Conservation (phyloP, 2,329 filamentous ascomycete species). For the Pseudogymnoascus sp. region DNA sequence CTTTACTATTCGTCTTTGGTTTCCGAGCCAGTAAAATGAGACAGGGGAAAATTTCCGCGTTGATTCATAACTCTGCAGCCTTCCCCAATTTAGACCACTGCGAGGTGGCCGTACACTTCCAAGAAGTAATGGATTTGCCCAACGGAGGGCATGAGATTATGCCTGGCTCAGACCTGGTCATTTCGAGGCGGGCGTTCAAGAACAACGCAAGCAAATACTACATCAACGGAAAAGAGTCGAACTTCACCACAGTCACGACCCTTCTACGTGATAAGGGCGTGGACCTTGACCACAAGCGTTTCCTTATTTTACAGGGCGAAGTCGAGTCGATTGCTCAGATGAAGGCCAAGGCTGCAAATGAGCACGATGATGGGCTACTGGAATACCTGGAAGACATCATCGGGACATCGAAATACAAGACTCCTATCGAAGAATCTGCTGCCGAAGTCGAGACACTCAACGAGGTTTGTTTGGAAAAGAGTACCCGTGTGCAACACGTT, state of each 20-base stretch:
- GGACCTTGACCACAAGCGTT: slow-evolving; percentile 95
- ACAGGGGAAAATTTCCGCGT: slow-evolving; percentile 93
- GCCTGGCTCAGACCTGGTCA: slow-evolving; percentile 74
- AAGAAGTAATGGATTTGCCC: slow-evolving; percentile 85
- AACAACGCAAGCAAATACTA: slow-evolving; percentile 99
- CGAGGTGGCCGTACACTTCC: slow-evolving; percentile 94
- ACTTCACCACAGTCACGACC: slow-evolving; percentile 84
- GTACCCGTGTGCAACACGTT: slow-evolving; percentile 87
- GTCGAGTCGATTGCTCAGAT: slow-evolving; percentile 99
- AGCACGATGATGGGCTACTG: slow-evolving; percentile 91
- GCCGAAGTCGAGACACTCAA: slow-evolving; percentile 86
- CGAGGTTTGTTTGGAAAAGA: slow-evolving; percentile 92
- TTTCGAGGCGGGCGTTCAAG: slow-evolving; percentile 90
- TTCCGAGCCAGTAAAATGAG: slow-evolving; percentile 99
- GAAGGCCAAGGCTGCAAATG: slow-evolving; percentile 91
- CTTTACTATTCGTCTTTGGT: slow-evolving; percentile 95
- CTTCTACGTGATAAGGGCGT: slow-evolving; percentile 82
- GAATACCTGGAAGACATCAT: slow-evolving; percentile 99
- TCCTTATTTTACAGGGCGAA: slow-evolving; percentile 93
- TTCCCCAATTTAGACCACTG: slow-evolving; percentile 80
- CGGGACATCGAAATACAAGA: slow-evolving; percentile 96
- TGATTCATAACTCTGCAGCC: slow-evolving; percentile 93
- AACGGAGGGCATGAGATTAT: slow-evolving; percentile 68
- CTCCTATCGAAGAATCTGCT: slow-evolving; percentile 89
- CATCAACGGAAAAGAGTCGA: slow-evolving; percentile 82